A percentile compares a stretch with the other conserved stretches of the same genome.
phyloP scores from a whole-genome alignment of 2,329 filamentous ascomycete species.

The Camillea tinctor region DNA sequence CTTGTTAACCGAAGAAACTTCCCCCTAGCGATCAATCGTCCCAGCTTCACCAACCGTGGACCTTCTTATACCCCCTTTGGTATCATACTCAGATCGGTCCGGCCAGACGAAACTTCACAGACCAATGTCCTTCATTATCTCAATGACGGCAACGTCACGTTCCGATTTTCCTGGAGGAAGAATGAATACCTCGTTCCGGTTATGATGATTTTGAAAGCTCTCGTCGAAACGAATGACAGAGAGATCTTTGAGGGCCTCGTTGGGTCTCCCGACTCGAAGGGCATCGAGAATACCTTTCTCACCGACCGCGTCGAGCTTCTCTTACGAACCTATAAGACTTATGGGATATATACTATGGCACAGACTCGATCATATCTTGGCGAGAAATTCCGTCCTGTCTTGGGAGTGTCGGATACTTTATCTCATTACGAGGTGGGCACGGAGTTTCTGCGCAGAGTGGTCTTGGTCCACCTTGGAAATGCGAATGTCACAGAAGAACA shows the following conservation, averaged over 20 bases:
- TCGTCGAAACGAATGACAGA: slow-evolving; percentile 93
- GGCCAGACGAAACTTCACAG: slow-evolving; percentile 96
- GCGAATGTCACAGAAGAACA: slow-evolving; percentile 79
- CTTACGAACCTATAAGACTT: slow-evolving; percentile 89
- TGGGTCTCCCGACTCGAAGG: slow-evolving; percentile 72
- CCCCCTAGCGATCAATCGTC: slow-evolving; percentile 88
- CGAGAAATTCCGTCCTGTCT: slow-evolving; percentile 83
- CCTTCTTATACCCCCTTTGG: slow-evolving; percentile 84
- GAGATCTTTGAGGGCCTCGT: slow-evolving; percentile 96
- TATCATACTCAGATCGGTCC: slow-evolving; percentile 86
- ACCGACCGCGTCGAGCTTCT: slow-evolving; percentile 92
- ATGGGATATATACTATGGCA: slow-evolving; percentile 76
- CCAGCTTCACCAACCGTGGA: slow-evolving; percentile 86
- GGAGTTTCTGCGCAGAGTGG: slow-evolving; percentile 86
- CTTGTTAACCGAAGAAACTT: slow-evolving; percentile 90
- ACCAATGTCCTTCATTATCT: slow-evolving; percentile 97
- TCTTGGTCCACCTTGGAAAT: slow-evolving; percentile 88
- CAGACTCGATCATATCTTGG: slow-evolving; percentile 86
- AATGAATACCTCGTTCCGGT: slow-evolving; percentile 94
- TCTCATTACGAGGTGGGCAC: slow-evolving; percentile 86
- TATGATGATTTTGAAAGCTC: slow-evolving; percentile 94
- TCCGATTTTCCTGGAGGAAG: slow-evolving; percentile 97
- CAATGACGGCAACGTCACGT: slow-evolving; percentile 91
- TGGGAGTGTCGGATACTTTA: slow-evolving; percentile 80
- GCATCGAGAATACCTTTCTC: slow-evolving; percentile 84